Conservation (phyloP, 2,329 filamentous ascomycete species). For the Neonectria coccinea region DNA sequence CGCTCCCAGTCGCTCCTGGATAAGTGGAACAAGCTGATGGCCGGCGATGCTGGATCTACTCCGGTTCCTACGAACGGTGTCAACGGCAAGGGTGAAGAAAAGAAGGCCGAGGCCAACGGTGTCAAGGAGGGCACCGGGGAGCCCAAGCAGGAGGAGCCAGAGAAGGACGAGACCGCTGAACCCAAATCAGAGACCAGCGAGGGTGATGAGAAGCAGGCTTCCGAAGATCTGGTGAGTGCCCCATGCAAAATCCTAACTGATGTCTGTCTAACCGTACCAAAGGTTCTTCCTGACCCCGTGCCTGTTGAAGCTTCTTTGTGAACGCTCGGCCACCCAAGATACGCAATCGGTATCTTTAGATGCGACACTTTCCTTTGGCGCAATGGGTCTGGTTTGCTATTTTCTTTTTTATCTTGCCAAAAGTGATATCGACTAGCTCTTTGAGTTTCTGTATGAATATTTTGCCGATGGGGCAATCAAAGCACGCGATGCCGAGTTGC, state of each 20-base stretch:
- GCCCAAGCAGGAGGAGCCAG: slow-evolving; percentile 50
- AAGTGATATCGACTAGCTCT: slow-evolving; percentile 42
- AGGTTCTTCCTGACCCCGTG: slow-evolving; percentile 49
- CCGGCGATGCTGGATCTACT: slow-evolving; percentile 62
- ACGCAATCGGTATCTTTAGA: slow-evolving; percentile 37
- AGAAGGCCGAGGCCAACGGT: slow-evolving; percentile 56
- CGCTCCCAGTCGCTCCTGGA: slow-evolving; percentile 84
- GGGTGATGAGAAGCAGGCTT: slow-evolving; percentile 40
- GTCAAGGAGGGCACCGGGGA: slow-evolving; percentile 55
- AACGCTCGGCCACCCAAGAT: slow-evolving; percentile 9
- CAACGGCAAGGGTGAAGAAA: slow-evolving; percentile 59
- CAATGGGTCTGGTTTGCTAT: slow-evolving; percentile 43
- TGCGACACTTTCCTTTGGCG: slow-evolving; percentile 41
- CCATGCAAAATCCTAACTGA: not conserved
- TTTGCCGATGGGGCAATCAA: slow-evolving; percentile 37
- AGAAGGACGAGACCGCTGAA: slow-evolving; percentile 41
- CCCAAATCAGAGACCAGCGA: slow-evolving; percentile 35
- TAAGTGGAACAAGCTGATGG: slow-evolving; percentile 89
- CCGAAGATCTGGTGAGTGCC: slow-evolving; percentile 54
- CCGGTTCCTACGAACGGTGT: slow-evolving; percentile 59
- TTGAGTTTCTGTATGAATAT: slow-evolving; percentile 47
- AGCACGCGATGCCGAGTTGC: slow-evolving; percentile 29
- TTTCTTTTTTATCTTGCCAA: slow-evolving; percentile 42
- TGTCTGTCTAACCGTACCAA: slow-evolving; percentile 27
- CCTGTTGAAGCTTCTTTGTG: slow-evolving; percentile 54